Evolutionary conservation across 495 filamentous ascomycete species (phyloP).

Genomic region (Melanomma pulvis-pyrius): DNA sequence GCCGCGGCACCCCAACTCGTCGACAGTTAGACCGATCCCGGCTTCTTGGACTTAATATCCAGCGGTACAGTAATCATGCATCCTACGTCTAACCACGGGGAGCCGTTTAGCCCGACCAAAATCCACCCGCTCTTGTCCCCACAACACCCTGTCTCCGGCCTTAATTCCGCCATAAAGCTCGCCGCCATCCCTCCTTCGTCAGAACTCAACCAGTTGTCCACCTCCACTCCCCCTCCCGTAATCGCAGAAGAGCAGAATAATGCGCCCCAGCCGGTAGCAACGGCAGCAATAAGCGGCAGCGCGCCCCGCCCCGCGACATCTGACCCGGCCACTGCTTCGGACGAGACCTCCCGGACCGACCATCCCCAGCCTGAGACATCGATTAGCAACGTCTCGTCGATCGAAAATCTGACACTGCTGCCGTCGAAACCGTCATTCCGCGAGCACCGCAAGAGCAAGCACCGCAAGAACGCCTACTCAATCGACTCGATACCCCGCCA

Average conservation of each 20-base stretch:
- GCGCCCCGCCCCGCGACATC: slow-evolving; percentile 4
- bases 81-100: background rate
- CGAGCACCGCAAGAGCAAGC: slow-evolving; percentile 51
- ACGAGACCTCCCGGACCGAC: slow-evolving; percentile 8
- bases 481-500: slow-evolving; percentile 77
- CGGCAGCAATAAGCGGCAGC: slow-evolving; percentile 22
- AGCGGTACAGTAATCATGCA: slow-evolving; percentile 31
- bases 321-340: background rate
- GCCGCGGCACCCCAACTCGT: background rate
- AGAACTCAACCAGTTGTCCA: background rate
- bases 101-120: slow-evolving; percentile 22
- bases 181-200: slow-evolving; percentile 5
- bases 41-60: background rate
- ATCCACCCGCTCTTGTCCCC: slow-evolving; percentile 36
- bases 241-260: background rate
- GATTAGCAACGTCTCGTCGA: slow-evolving; percentile 22
- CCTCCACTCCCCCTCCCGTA: background rate
- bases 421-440: slow-evolving; percentile 48
- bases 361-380: background rate
- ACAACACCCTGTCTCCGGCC: slow-evolving; percentile 30
- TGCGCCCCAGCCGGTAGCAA: slow-evolving; percentile 22
- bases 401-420: slow-evolving; percentile 28
- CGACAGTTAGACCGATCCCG: background rate
- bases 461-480: slow-evolving; percentile 62
- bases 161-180: slow-evolving; percentile 25